These are phyloP conservation scores for Parietichytrium sp. DNA, from an alignment of 108 stramenopile genomes.

Conservation along the genomic window DNA sequence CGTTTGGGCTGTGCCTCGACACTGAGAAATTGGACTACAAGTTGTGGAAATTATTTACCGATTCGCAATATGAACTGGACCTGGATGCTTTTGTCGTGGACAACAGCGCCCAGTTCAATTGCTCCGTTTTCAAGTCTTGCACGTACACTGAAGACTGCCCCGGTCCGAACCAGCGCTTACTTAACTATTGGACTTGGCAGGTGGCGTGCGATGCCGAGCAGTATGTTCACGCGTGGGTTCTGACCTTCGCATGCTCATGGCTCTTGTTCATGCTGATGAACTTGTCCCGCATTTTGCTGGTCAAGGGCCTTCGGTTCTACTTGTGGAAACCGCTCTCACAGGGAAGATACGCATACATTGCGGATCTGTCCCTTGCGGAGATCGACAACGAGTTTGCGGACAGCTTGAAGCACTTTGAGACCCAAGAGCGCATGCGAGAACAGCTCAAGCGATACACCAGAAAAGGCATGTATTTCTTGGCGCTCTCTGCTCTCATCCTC, in stretches of 20 bases:
- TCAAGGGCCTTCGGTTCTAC: not conserved
- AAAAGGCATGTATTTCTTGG: no score
- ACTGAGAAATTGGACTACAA: not conserved
- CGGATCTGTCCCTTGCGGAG: no score
- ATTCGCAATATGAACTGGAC: not conserved
- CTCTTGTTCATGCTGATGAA: not conserved
- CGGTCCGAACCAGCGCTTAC: not conserved
- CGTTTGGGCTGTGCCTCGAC: not conserved
- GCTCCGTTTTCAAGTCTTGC: not conserved
- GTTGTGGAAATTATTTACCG: no score
- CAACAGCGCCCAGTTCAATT: not conserved
- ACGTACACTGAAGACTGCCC: not conserved
- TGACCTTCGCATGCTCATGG: not conserved
- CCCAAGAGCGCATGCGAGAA: no score
- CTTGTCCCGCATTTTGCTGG: not conserved
- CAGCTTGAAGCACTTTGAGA: no score
- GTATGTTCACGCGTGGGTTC: not conserved
- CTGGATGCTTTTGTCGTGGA: not conserved
- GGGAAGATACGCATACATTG: no score
- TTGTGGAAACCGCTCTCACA: not conserved
- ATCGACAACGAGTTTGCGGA: no score
- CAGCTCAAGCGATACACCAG: no score
- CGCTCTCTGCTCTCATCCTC: no score
- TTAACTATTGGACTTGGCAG: conserved; percentile 12
- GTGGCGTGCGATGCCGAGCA: not conserved